A percentile compares a stretch with the other conserved stretches of the same genome.
These are phyloP conservation scores for Trypanosoma melophagium DNA, from an alignment of 208 protist species.

Conservation along the genomic window DNA sequence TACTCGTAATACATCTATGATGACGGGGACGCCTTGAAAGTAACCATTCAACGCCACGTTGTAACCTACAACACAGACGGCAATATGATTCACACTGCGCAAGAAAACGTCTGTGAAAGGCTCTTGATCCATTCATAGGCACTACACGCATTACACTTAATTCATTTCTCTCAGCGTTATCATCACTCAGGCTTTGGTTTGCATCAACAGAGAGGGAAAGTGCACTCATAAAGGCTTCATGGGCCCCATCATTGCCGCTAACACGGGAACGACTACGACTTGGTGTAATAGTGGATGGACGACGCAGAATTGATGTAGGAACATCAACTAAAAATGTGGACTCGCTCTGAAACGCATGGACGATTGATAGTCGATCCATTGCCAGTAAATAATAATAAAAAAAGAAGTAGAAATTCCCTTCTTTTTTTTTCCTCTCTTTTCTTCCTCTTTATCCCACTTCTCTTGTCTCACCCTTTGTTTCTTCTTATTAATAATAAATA, in stretches of 20 bases:
- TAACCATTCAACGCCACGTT: slow-evolving; percentile 25
- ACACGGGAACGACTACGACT: not conserved
- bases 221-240: slow-evolving; percentile 21
- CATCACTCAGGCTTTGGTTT: too few relatives aligned
- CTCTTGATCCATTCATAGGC: slow-evolving; percentile 22
- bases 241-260: not conserved
- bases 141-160: slow-evolving; percentile 29
- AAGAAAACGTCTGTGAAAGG: slow-evolving; percentile 26
- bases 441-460: not conserved
- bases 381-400: slow-evolving; percentile 2
- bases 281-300: not conserved
- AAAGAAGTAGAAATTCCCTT: slow-evolving; percentile 11
- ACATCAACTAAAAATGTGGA: slow-evolving; percentile 32
- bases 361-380: slow-evolving; percentile 27
- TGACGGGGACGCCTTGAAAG: slow-evolving; percentile 2
- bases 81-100: slow-evolving; percentile 24
- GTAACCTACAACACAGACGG: slow-evolving; percentile 20
- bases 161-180: slow-evolving; percentile 4
- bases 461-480: not conserved
- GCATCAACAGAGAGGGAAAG: not conserved
- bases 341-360: slow-evolving; percentile 28
- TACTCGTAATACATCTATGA: not conserved
- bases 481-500: not conserved
- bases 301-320: slow-evolving; percentile 6
- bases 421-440: slow-evolving; percentile 6